These are phyloP conservation scores for Dendryphion nanum DNA, from an alignment of 2,329 filamentous ascomycete genomes.

Conservation along the genomic window DNA sequence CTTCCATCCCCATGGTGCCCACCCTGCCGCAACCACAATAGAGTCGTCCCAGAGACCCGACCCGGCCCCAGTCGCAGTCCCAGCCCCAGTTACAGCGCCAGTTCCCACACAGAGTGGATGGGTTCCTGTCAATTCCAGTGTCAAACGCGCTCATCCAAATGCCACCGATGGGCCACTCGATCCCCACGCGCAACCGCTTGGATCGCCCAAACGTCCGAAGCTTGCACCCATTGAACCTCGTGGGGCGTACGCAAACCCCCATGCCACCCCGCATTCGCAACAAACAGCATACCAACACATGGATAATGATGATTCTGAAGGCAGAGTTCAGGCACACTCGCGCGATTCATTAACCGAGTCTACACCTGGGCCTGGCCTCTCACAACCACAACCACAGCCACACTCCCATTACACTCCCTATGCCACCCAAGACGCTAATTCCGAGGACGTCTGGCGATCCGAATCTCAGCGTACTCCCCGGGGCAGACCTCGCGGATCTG, in stretches of 20 bases:
- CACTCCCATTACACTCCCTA: constrained; percentile 23
- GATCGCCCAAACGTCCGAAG: constrained; percentile 47
- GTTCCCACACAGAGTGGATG: constrained; percentile 36
- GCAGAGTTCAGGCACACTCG: constrained; percentile 29
- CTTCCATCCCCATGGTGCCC: constrained; percentile 14
- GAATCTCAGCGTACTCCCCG: constrained; percentile 31
- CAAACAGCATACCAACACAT: constrained; percentile 15
- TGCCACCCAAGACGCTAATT: constrained; percentile 25
- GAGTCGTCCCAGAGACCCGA: constrained; percentile 20
- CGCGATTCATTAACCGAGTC: constrained; percentile 25
- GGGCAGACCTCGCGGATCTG: constrained; percentile 42
- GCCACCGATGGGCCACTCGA: constrained; percentile 35
- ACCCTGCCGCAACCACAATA: constrained; percentile 13
- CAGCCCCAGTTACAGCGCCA: no score
- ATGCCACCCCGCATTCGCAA: constrained; percentile 9
- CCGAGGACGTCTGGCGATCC: constrained; percentile 32
- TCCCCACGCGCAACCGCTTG: constrained; percentile 24
- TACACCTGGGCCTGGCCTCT: constrained; percentile 7
- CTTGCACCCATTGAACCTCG: constrained; percentile 41
- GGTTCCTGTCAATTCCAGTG: constrained; percentile 44
- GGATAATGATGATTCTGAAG: constrained; percentile 20
- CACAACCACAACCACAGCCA: constrained; percentile 17
- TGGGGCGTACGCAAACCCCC: constrained; percentile 21
- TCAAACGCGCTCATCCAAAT: constrained; percentile 39
- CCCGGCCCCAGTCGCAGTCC: no score